Conservation (phyloP, 768 basidiomycete species). For the Gautieria morchelliformis region DNA sequence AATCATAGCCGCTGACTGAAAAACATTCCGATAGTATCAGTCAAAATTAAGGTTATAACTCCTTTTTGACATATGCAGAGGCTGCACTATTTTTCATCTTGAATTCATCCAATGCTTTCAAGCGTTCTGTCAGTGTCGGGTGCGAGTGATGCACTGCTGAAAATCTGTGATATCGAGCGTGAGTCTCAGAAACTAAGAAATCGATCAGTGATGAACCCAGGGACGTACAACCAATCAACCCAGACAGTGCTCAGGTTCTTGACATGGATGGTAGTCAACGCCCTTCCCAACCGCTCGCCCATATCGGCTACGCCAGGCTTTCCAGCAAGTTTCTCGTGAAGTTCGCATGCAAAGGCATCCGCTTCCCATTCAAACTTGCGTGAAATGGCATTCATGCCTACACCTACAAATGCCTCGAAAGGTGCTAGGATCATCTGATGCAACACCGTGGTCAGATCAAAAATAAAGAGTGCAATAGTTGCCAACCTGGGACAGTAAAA, state of each 20-base stretch:
- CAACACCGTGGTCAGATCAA: not conserved
- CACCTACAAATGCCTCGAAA: constrained; percentile 61
- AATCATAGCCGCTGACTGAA: too few species aligned
- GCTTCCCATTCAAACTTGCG: constrained; percentile 90
- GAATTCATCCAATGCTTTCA: constrained; percentile 71
- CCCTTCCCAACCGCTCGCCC: constrained; percentile 75
- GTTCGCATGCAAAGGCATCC: constrained; percentile 74
- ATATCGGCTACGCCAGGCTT: constrained; percentile 62
- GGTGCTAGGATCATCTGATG: constrained; percentile 71
- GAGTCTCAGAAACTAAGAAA: not conserved
- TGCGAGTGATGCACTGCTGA: constrained; percentile 96
- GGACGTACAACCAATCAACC: constrained; percentile 81
- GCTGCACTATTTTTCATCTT: constrained; percentile 19
- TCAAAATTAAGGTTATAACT: constrained; percentile 13
- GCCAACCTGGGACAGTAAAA: constrained; percentile 70
- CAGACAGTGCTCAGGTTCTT: constrained; percentile 90
- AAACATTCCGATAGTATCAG: too few species aligned
- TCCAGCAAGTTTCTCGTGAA: constrained; percentile 36
- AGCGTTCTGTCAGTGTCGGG: constrained; percentile 84
- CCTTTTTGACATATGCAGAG: constrained; percentile 22
- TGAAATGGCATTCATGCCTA: constrained; percentile 72
- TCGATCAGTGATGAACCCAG: not conserved
- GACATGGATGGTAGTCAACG: constrained; percentile 78
- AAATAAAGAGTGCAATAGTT: constrained; percentile 4
- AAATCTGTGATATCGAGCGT: constrained; percentile 42